Evolutionary conservation across 306 rosid genomes (phyloP).

Genomic region (Cucumis cinereus): DNA sequence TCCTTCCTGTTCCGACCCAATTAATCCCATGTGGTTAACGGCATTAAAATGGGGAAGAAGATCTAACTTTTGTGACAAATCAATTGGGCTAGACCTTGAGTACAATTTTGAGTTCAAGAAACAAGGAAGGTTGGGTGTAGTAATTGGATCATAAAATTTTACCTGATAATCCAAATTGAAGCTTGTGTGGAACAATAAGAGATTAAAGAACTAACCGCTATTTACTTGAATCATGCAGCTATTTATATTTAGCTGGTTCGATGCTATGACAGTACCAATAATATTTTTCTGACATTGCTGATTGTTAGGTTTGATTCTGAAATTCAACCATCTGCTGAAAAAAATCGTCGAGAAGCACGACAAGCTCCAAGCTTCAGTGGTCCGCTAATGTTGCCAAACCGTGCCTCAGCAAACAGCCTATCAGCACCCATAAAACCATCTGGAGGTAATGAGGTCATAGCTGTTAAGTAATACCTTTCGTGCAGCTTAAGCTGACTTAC

Average conservation of each 20-base stretch:
- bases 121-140: background rate
- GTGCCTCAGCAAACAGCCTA: conserved; percentile 98
- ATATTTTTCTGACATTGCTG: conserved; percentile 4
- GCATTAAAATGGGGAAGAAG: background rate
- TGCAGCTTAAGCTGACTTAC: too few species aligned
- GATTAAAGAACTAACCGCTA: background rate
- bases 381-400: conserved; percentile 94
- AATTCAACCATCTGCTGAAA: conserved; percentile 37
- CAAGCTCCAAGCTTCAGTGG: conserved; percentile 94
- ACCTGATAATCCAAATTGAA: background rate
- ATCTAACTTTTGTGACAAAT: background rate
- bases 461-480: background rate
- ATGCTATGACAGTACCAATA: background rate
- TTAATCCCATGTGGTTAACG: background rate
- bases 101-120: background rate
- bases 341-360: conserved; percentile 40
- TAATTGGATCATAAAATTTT: background rate
- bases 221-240: background rate
- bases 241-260: background rate
- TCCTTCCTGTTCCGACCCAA: background rate
- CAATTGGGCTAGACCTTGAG: background rate
- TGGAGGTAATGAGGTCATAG: conserved; percentile 54
- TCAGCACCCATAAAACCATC: conserved; percentile 97
- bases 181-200: background rate
- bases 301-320: conserved; percentile 62